A percentile compares a stretch with the other conserved stretches of the same genome.
Conservation (phyloP, 1,284 basidiomycete species). For the Cystobasidium slooffiae region DNA sequence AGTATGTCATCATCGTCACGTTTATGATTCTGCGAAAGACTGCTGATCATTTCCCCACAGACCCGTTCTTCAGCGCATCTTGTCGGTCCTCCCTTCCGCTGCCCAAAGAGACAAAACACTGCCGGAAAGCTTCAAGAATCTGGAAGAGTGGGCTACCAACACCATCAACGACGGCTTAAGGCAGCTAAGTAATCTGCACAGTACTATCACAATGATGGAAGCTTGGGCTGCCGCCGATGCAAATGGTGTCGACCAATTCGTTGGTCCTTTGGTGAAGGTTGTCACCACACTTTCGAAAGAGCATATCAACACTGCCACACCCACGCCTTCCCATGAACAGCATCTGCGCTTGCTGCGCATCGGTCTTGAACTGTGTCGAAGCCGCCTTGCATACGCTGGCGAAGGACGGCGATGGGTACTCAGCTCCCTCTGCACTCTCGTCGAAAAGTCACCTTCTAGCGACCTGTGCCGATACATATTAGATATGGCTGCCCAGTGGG, state of each 20-base stretch:
- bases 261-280: constrained; percentile 72
- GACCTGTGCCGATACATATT: constrained; percentile 84
- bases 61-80: constrained; percentile 82
- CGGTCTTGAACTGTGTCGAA: constrained; percentile 62
- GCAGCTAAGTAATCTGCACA: constrained; percentile 72
- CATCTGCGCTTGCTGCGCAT: constrained; percentile 60
- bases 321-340: constrained; percentile 54
- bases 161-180: constrained; percentile 81
- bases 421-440: constrained; percentile 72
- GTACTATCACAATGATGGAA: constrained; percentile 82
- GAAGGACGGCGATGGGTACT: constrained; percentile 71
- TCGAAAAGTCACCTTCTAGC: constrained; percentile 88
- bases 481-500: constrained; percentile 86
- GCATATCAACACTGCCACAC: constrained; percentile 68
- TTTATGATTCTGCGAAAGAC: constrained; percentile 67
- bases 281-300: constrained; percentile 87
- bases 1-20: constrained; percentile 16
- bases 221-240: constrained; percentile 83
- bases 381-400: constrained; percentile 62
- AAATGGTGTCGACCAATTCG: constrained; percentile 82
- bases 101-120: constrained; percentile 3
- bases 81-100: constrained; percentile 71
- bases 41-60: constrained; percentile 75
- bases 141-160: constrained; percentile 71
- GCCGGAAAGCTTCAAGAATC: constrained; percentile 47